A percentile compares a stretch with the other conserved stretches of the same genome.
phyloP scores from a whole-genome alignment of 306 rosid species.

The Cucurbita maxima region DNA sequence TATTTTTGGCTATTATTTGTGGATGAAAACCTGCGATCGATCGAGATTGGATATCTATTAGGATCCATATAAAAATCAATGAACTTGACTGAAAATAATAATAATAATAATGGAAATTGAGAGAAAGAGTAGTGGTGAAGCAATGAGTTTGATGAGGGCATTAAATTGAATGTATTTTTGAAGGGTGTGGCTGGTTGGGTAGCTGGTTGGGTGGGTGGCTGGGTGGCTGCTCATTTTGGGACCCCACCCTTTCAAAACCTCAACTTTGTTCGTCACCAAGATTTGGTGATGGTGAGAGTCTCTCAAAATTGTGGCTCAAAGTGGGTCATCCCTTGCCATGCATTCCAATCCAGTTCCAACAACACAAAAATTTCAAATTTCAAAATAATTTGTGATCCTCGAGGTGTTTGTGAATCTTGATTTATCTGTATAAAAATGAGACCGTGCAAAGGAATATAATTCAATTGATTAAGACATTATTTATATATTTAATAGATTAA shows the following conservation, averaged over 20 bases:
- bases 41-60: background rate
- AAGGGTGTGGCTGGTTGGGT: background rate
- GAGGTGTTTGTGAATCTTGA: too few species aligned
- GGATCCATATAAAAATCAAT: background rate
- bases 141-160: background rate
- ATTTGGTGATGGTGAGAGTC: constrained; percentile 1
- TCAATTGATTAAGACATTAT: too few species aligned
- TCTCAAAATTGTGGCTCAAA: background rate
- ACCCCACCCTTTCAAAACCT: background rate
- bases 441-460: too few species aligned
- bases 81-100: too few species aligned
- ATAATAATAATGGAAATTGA: background rate
- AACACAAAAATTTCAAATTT: too few species aligned
- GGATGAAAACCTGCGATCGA: background rate
- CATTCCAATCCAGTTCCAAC: too few species aligned
- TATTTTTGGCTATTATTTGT: background rate
- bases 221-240: background rate
- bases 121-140: constrained; percentile 1
- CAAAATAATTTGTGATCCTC: too few species aligned
- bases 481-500: too few species aligned
- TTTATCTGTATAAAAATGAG: too few species aligned
- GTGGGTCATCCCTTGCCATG: background rate
- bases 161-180: background rate
- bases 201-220: background rate
- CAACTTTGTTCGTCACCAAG: background rate